Evolutionary conservation across 805 yeast genomes (phyloP), one percentile per base, ranked within the genome.

Genomic region (Huiozyma naganishii): DNA sequence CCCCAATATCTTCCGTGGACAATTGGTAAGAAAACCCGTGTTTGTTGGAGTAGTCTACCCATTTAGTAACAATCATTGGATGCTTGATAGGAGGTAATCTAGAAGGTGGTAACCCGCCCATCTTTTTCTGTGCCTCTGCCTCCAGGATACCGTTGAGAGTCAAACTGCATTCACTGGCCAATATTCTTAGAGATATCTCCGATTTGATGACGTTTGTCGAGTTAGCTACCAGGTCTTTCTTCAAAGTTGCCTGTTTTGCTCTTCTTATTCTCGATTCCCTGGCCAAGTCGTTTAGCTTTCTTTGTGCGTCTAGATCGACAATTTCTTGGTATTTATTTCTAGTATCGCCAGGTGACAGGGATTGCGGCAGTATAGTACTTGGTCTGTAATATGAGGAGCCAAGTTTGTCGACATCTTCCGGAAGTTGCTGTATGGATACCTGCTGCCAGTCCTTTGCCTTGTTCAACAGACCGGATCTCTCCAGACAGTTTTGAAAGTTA

Each of bases 1-100:
- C 95, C 17, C 97, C 97, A 52, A 87, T 84, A 51, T 83, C 84
- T 47, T 90, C 92, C 39, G 88, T 83, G 17, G 90, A 84, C 45
- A 92, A 68, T 59, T 92, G 95, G 62, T 90, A 92, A 5, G 96
- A 85, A 58, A 92, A 81, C 1, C 98, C 98, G 64, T 90, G 94
- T 62, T 83, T 87, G 66, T 89, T 88, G 28, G 96, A 83, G 61
- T 90, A 92, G 61, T 92, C 99, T 29, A 94, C 97, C 99, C 99
- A 92, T 61, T 90, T 89, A 48, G 94, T 83, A 37, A 90, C 56
- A 47, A 85, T 76, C 13, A 78, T 74, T 9, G 89, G 94, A 49
- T 76, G 73, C 44, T 61, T 62, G 9, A 58, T 48, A 37, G 57
- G 54, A 27, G 64, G 61, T 47, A 55, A 51, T 43, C 59, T 50